These are phyloP conservation scores for Ophiocordyceps camponoti-leonardi DNA, from an alignment of 2,329 filamentous ascomycete species.

Conservation along the genomic window DNA sequence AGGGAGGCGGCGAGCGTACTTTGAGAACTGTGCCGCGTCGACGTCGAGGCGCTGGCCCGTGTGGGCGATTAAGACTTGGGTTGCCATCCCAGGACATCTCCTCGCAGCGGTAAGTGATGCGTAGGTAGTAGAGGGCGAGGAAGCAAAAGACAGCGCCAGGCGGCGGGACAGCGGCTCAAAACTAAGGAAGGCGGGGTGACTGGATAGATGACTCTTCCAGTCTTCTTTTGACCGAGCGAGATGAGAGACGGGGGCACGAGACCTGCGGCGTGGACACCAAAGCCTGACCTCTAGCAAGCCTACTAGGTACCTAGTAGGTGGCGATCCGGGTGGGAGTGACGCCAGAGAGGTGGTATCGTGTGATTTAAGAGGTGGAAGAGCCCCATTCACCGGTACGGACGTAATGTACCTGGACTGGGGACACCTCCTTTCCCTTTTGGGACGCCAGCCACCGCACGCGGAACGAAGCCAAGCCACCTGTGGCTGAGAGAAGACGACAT, in stretches of 20 bases:
- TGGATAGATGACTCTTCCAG: not conserved
- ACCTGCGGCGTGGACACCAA: not conserved
- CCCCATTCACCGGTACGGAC: not conserved
- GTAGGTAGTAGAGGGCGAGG: not conserved
- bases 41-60: conserved; percentile 73
- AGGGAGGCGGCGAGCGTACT: conserved; percentile 31
- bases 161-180: not conserved
- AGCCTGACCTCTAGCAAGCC: not conserved
- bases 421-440: not conserved
- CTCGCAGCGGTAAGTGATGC: conserved; percentile 3
- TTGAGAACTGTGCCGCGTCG: conserved; percentile 58
- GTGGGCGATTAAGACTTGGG: conserved; percentile 83
- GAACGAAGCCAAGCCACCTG: not conserved
- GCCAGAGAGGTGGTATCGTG: not conserved
- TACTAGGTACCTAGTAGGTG: not conserved
- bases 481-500: not conserved
- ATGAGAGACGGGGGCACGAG: not conserved
- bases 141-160: not conserved
- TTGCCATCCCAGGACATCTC: conserved; percentile 58
- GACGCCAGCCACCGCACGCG: not conserved
- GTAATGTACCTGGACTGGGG: too few species aligned
- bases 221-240: not conserved
- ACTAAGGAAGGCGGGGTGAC: not conserved
- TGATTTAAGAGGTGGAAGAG: not conserved
- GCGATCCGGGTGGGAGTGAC: not conserved